phyloP scores from a whole-genome alignment of 1,284 basidiomycete species.

The Volvariella surrecta region DNA sequence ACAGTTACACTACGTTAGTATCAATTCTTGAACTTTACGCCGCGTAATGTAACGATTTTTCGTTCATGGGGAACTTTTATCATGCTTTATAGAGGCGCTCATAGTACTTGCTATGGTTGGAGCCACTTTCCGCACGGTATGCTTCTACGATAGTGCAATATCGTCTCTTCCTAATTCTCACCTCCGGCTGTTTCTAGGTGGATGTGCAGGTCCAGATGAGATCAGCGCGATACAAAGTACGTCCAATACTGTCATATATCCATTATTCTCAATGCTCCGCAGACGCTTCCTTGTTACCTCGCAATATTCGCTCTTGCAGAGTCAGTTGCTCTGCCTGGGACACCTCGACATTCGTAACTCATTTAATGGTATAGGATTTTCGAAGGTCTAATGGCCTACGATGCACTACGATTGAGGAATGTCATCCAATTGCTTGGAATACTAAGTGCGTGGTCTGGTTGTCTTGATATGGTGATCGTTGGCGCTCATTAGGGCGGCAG shows the following conservation, averaged over 20 bases:
- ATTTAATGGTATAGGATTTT: conserved; percentile 41
- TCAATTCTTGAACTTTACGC: background rate
- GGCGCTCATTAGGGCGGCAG: conserved; percentile 24
- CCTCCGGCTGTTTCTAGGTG: conserved; percentile 31
- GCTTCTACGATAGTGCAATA: conserved; percentile 8
- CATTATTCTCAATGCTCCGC: conserved; percentile 7
- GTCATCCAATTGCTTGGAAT: conserved; percentile 71
- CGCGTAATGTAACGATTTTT: conserved; percentile 8
- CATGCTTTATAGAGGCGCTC: conserved; percentile 30
- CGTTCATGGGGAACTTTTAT: background rate
- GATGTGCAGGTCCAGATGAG: conserved; percentile 40
- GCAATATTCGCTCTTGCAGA: conserved; percentile 76
- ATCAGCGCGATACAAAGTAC: conserved; percentile 42
- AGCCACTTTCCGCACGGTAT: conserved; percentile 42
- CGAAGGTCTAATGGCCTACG: conserved; percentile 64
- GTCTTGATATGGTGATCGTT: background rate
- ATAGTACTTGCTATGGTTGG: conserved; percentile 44
- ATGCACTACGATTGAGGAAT: conserved; percentile 68
- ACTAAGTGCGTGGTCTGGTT: conserved; percentile 35
- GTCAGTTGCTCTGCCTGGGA: conserved; percentile 28
- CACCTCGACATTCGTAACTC: conserved; percentile 1
- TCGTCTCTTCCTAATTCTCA: conserved; percentile 5
- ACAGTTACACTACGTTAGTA: conserved; percentile 39
- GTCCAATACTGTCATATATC: conserved; percentile 6
- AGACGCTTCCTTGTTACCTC: conserved; percentile 81